A percentile compares a stretch with the other conserved stretches of the same genome.
Conservation (phyloP, 371 early-diverging fungal genomes). For the Zancudomyces culisetae region DNA sequence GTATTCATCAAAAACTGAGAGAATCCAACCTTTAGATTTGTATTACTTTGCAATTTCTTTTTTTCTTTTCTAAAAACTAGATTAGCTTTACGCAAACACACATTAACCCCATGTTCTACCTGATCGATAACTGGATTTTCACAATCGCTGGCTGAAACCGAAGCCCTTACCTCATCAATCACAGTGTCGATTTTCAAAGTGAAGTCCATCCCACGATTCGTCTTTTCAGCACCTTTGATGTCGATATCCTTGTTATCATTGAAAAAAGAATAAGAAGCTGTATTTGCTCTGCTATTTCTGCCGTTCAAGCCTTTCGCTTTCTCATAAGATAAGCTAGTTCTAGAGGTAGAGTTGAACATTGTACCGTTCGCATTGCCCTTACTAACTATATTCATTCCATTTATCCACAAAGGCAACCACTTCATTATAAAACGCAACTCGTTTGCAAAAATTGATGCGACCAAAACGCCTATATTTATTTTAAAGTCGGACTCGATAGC, state of each 20-base stretch:
- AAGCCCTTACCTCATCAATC: neutral
- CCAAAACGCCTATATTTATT: neutral
- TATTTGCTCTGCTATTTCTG: too few species aligned
- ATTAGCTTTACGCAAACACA: neutral
- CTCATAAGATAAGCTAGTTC: too few species aligned
- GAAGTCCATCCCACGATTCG: neutral
- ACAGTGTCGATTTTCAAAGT: neutral
- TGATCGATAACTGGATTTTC: neutral
- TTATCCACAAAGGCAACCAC: conserved; percentile 2
- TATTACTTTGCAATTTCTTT: neutral
- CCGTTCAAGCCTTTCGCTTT: too few species aligned
- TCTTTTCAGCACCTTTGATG: too few species aligned
- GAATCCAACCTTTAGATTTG: neutral
- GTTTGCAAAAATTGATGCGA: neutral
- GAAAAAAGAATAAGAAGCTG: too few species aligned
- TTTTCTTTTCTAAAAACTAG: neutral
- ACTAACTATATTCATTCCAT: neutral
- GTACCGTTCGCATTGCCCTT: neutral
- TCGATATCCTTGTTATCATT: too few species aligned
- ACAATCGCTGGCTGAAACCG: neutral
- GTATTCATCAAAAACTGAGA: neutral
- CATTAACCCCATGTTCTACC: neutral
- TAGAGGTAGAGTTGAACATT: too few species aligned
- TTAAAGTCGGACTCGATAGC: neutral
- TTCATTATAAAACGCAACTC: neutral